Percentiles rank a stretch among this genome's conserved stretches.
These are phyloP conservation scores for Dianthus caryophyllus DNA, from an alignment of 148 eudicot species.

Conservation along the genomic window DNA sequence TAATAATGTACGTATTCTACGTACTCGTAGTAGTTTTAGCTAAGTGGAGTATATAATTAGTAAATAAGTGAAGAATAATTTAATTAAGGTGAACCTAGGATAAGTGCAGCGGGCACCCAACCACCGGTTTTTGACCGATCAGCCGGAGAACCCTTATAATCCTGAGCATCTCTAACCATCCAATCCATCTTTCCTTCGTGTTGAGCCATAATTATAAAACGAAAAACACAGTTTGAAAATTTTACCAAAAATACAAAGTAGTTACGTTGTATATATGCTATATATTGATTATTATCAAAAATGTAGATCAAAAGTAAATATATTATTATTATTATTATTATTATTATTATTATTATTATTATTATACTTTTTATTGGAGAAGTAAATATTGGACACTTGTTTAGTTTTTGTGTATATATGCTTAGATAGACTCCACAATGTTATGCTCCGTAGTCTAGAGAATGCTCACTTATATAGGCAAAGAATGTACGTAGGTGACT, in stretches of 20 bases:
- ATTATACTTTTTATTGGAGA: neutral
- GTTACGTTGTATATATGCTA: neutral
- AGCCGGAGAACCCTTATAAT: conserved; percentile 66
- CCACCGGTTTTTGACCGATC: conserved; percentile 78
- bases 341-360: no score
- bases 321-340: no score
- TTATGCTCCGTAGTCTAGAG: conserved; percentile 12
- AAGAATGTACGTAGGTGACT: conserved; percentile 16
- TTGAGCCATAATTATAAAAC: conserved; percentile 30
- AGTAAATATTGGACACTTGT: conserved; percentile 12
- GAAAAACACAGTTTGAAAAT: neutral
- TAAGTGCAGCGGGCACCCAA: conserved; percentile 73
- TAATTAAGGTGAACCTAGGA: conserved; percentile 42
- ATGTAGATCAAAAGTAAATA: no score
- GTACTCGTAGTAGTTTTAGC: neutral
- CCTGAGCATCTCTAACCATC: conserved; percentile 58
- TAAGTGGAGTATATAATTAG: neutral
- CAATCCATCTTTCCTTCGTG: conserved; percentile 51
- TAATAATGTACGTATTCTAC: neutral
- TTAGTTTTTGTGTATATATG: conserved; percentile 13
- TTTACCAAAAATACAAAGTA: neutral
- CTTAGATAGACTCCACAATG: conserved; percentile 20
- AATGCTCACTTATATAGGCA: conserved; percentile 41
- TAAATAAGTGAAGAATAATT: neutral
- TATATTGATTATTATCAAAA: no score